These are phyloP conservation scores for Hypoxylon sp. DNA, from an alignment of 2,329 filamentous ascomycete genomes.

Conservation along the genomic window DNA sequence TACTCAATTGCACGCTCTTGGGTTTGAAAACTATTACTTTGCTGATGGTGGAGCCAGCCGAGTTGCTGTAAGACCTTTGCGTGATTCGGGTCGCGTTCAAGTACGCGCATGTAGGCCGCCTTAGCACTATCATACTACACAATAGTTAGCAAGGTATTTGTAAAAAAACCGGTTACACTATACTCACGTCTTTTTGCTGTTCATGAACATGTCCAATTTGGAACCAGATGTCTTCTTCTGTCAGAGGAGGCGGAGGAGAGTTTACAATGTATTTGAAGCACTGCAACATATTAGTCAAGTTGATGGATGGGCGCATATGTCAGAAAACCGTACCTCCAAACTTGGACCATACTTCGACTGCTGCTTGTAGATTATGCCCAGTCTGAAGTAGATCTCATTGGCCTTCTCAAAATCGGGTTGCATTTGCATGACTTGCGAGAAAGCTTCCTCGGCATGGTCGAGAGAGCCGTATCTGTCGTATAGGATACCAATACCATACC, in stretches of 20 bases:
- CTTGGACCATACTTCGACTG: conserved; percentile 94
- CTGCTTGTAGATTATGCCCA: conserved; percentile 99
- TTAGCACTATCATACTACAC: conserved; percentile 91
- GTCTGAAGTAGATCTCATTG: conserved; percentile 97
- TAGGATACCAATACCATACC: conserved; percentile 98
- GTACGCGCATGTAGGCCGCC: conserved; percentile 88
- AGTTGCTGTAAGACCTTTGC: conserved; percentile 98
- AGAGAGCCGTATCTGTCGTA: conserved; percentile 97
- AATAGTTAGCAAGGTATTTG: conserved; percentile 49
- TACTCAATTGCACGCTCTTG: conserved; percentile 98
- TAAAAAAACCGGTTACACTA: conserved; percentile 37
- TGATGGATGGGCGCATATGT: not conserved
- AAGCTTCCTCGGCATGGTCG: conserved; percentile 97
- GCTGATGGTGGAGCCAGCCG: conserved; percentile 97
- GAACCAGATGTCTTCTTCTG: conserved; percentile 99
- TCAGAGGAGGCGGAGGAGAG: conserved; percentile 90
- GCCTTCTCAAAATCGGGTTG: conserved; percentile 98
- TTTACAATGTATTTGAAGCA: conserved; percentile 99
- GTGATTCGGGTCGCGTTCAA: conserved; percentile 94
- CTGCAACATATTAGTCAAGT: conserved; percentile 61
- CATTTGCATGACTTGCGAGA: conserved; percentile 99
- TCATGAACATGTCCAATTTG: conserved; percentile 99
- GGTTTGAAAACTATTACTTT: conserved; percentile 89
- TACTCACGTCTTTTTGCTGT: conserved; percentile 95
- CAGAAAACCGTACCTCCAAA: conserved; percentile 76